Evolutionary conservation across 2,329 filamentous ascomycete species (phyloP).

Genomic region (Clathrospora elynae): DNA sequence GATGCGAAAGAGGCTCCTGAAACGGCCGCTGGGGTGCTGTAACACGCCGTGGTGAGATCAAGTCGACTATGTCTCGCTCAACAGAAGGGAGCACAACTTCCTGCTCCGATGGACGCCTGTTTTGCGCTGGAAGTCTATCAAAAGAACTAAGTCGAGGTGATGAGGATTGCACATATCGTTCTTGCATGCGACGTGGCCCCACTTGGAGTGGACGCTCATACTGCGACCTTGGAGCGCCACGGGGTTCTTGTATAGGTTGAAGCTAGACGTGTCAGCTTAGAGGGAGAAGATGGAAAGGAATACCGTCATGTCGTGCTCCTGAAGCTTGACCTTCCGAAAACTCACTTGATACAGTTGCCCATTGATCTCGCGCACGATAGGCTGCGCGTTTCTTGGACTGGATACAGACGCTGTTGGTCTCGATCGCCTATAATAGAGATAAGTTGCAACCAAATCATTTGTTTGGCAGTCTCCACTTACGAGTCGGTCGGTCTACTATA

Average conservation of each 20-base stretch:
- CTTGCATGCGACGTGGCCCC: conserved; percentile 17
- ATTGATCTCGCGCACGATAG: conserved; percentile 32
- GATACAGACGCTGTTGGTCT: conserved; percentile 18
- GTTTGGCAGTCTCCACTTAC: conserved; percentile 22
- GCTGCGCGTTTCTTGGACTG: conserved; percentile 16
- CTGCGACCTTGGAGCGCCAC: conserved; percentile 18
- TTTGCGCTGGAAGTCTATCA: conserved; percentile 21
- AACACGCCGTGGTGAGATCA: conserved; percentile 22
- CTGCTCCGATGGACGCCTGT: conserved; percentile 36
- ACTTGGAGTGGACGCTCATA: conserved; percentile 19
- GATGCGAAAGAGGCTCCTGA: conserved; percentile 10
- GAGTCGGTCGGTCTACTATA: conserved; percentile 18
- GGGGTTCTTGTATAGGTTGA: conserved; percentile 32
- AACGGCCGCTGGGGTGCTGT: conserved; percentile 8
- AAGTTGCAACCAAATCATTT: conserved; percentile 11
- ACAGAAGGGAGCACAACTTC: conserved; percentile 44
- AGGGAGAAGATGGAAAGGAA: conserved; percentile 4
- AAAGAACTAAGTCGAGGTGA: conserved; percentile 18
- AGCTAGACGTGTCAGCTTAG: conserved; percentile 38
- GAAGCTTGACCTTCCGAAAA: conserved; percentile 20
- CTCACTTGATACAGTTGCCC: conserved; percentile 45
- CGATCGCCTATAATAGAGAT: conserved; percentile 24
- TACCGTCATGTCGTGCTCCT: conserved; percentile 20
- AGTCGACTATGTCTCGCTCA: conserved; percentile 35
- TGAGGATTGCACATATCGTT: conserved; percentile 18